Conservation (phyloP, 345 rosid species). For the Turritis glabra region DNA sequence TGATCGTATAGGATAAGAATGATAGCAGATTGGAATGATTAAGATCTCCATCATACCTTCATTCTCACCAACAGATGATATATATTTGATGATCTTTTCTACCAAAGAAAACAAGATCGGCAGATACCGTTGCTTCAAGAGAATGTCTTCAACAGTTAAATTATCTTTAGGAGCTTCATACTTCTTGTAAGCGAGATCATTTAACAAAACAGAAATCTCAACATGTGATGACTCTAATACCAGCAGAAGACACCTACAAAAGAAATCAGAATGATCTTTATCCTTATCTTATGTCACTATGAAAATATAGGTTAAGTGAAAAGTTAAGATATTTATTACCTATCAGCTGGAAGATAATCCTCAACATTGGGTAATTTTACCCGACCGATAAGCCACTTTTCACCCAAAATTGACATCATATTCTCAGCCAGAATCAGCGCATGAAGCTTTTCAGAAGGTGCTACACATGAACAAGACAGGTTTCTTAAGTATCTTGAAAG, state of each 20-base stretch:
- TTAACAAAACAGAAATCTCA: conserved; percentile 78
- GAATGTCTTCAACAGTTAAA: conserved; percentile 49
- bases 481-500: conserved; percentile 15
- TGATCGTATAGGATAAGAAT: neutral
- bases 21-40: neutral
- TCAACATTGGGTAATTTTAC: conserved; percentile 51
- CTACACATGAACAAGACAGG: conserved; percentile 47
- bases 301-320: neutral
- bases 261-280: conserved; percentile 8
- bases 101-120: conserved; percentile 71
- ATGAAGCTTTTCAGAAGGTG: conserved; percentile 76
- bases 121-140: conserved; percentile 63
- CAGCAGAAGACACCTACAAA: conserved; percentile 77
- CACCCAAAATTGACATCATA: conserved; percentile 63
- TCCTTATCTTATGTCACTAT: neutral
- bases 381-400: conserved; percentile 68
- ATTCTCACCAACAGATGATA: conserved; percentile 51
- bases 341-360: conserved; percentile 62
- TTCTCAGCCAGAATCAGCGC: conserved; percentile 85
- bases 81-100: conserved; percentile 73
- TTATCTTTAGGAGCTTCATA: conserved; percentile 74
- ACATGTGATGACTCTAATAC: conserved; percentile 86
- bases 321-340: too few relatives aligned
- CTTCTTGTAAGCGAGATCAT: conserved; percentile 79
- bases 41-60: conserved; percentile 52